Base-by-base conservation (phyloP, 768 basidiomycete species). In the Phanerodontia chrysosporium region DNA sequence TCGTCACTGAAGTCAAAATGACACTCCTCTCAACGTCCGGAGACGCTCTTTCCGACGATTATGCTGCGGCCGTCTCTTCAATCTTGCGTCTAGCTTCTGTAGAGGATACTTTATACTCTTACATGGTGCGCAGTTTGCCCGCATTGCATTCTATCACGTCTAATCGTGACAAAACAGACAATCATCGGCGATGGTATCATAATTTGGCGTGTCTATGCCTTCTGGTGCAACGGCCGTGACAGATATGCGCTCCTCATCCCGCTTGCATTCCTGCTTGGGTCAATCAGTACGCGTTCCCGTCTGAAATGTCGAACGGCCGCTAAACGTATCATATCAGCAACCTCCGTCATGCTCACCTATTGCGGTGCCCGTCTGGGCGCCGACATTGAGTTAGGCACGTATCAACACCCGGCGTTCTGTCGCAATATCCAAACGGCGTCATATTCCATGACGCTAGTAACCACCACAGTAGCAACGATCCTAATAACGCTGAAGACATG, bases 101-200 rank as follows among this genome's bases (percentile, higher is more conserved):
- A 0, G 58, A 60, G 22, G 58, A 61, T 51, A 58, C 59, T 12
- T 39, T 68, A 6, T 68, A 68, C 39, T 24, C 65, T 12, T 66
- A 57, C 45, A 59, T 68, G 60, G 65, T 66, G 27, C 45, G 63
- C 39, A n/a, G 36, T 16, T 21, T 28, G 32, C 57, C 21, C 12
- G n/a, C 18, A 2, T n/a, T 16, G 3, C 9, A 22, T 10, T 28
- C 25, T 28, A 1, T 42, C 18, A 25, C 9, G 6, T 9, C 10
- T 39, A 12, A 14, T 25, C n/a, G 28, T 27, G 27, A 28, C 45
- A 51, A 21, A 25, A 9, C 44, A 68, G 67, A 58, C 65, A 1
- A 59, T 62, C n/a, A 14, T 68, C 2, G 67, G 67, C 25, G 67
- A 68, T 45, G 51, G 30, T 27, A 64, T 68, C 58, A 65, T 68